Conservation (phyloP, 306 rosid species). For the Cucumis hystrix region DNA sequence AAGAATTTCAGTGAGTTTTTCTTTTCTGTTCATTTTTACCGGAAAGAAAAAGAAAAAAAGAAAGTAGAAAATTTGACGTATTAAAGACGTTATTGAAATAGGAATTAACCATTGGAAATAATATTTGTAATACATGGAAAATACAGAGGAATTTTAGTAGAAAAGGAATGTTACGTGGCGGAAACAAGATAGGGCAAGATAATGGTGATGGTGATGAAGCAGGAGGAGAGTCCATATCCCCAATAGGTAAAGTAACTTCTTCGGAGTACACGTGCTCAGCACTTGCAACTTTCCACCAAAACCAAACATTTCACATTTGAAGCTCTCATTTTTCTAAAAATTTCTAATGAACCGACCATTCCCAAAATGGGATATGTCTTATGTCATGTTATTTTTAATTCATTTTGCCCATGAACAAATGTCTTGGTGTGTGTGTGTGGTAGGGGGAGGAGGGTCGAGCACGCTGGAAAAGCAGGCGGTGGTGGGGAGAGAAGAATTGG, state of each 20-base stretch:
- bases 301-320: neutral
- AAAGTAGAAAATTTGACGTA: too few species aligned
- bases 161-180: conserved; percentile 54
- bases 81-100: neutral
- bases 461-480: neutral
- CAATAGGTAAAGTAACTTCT: conserved; percentile 29
- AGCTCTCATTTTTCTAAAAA: neutral
- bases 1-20: conserved; percentile 32
- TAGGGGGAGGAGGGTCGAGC: neutral
- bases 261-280: neutral
- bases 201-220: conserved; percentile 25
- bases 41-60: too few species aligned
- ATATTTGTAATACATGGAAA: conserved; percentile 9
- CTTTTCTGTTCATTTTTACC: too few species aligned
- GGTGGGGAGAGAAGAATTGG: neutral
- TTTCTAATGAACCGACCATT: neutral
- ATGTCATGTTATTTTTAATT: neutral
- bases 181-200: conserved; percentile 43
- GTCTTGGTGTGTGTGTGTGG: neutral
- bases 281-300: neutral
- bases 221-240: conserved; percentile 26
- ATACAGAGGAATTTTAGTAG: conserved; percentile 58
- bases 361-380: neutral
- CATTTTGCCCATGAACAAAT: neutral
- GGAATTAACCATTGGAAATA: neutral